Percentiles rank a stretch among this genome's conserved stretches.
phyloP scores from a whole-genome alignment of 2,329 filamentous ascomycete genomes.

The Verticillium klebahnii region DNA sequence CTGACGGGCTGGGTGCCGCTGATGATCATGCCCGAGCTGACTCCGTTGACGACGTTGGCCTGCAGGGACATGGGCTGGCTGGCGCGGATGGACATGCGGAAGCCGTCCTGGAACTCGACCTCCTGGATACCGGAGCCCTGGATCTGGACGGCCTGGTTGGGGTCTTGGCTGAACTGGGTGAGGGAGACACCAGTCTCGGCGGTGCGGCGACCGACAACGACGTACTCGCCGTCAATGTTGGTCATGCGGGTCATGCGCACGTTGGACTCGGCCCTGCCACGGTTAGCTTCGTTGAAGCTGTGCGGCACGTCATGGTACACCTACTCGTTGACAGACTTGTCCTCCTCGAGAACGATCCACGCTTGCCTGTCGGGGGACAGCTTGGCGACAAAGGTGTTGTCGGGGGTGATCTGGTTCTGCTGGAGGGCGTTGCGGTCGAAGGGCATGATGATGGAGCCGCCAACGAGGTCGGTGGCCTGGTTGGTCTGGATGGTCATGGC shows the following conservation, averaged over 20 bases:
- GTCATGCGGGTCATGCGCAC: constrained; percentile 17
- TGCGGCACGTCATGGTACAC: neutral
- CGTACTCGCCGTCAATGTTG: constrained; percentile 15
- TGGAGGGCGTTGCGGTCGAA: constrained; percentile 13
- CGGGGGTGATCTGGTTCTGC: constrained; percentile 14
- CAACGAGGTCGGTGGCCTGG: constrained; percentile 15
- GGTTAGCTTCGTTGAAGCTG: neutral
- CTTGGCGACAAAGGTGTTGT: constrained; percentile 16
- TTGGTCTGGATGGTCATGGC: constrained; percentile 16
- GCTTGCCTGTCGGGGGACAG: constrained; percentile 15
- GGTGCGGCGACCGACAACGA: constrained; percentile 15
- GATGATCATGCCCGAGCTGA: constrained; percentile 15
- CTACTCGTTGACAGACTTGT: constrained; percentile 15
- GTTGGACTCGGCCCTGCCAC: constrained; percentile 13
- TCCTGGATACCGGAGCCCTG: constrained; percentile 16
- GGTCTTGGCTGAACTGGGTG: constrained; percentile 14
- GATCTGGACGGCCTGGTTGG: constrained; percentile 10
- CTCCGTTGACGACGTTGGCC: constrained; percentile 15
- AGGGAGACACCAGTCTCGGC: constrained; percentile 13
- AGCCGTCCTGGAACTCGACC: constrained; percentile 16
- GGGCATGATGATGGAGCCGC: constrained; percentile 15
- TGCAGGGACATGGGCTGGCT: constrained; percentile 16
- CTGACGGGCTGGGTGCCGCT: constrained; percentile 14
- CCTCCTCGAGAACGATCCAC: constrained; percentile 14
- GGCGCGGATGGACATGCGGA: constrained; percentile 16